Conservation (phyloP, 2,329 filamentous ascomycete species). For the Aspergillus tanneri region DNA sequence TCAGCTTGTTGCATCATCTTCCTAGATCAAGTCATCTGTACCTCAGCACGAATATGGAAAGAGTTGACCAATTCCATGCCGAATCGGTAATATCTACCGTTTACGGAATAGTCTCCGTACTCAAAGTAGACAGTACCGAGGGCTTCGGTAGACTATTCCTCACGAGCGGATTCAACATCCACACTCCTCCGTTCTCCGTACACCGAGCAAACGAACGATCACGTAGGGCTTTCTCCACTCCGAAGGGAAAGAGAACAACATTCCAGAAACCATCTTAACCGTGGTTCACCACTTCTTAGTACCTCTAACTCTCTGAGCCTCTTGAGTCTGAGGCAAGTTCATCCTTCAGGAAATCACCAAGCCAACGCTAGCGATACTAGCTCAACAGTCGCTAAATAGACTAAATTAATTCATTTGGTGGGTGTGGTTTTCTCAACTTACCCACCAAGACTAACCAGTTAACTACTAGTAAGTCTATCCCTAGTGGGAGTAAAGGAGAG, state of each 20-base stretch:
- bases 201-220: constrained; percentile 15
- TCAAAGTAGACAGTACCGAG: too few relatives aligned
- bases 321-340: neutral
- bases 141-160: too few relatives aligned
- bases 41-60: too few relatives aligned
- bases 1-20: too few relatives aligned
- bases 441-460: neutral
- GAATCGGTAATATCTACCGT: too few relatives aligned
- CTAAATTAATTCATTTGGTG: too few relatives aligned
- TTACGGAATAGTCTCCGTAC: too few relatives aligned
- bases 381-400: neutral
- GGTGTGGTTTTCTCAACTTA: neutral
- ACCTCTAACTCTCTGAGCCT: neutral
- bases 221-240: constrained; percentile 16
- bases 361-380: neutral
- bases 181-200: constrained; percentile 1
- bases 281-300: constrained; percentile 20
- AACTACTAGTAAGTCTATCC: too few relatives aligned
- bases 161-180: neutral
- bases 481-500: too few relatives aligned
- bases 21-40: too few relatives aligned
- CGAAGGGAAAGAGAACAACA: constrained; percentile 9
- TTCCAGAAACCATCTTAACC: constrained; percentile 19
- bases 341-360: neutral
- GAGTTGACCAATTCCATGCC: too few relatives aligned